Conservation (phyloP, 257 asterid species). For the Cynanchum wilfordii region DNA sequence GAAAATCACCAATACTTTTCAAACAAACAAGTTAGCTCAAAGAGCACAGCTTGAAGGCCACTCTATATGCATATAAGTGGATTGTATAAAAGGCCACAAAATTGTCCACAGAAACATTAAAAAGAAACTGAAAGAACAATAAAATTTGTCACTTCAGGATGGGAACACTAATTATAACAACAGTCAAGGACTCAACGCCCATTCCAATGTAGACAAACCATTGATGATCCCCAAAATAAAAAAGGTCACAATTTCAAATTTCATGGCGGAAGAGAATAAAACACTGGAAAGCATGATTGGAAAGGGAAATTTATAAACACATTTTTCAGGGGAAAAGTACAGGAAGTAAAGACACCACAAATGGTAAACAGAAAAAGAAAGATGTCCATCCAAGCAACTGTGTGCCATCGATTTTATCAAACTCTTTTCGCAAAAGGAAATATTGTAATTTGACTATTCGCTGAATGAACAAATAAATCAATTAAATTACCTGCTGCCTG, state of each 20-base stretch:
- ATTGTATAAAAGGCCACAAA: background rate
- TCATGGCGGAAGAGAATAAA: background rate
- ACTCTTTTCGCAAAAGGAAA: background rate
- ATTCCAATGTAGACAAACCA: background rate
- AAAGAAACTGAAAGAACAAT: background rate
- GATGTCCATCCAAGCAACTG: background rate
- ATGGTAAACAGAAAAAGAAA: background rate
- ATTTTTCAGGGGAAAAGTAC: background rate
- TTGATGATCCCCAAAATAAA: background rate
- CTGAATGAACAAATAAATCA: conserved; percentile 7
- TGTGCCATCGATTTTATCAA: background rate
- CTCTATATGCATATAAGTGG: background rate
- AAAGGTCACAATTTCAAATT: background rate
- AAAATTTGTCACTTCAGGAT: background rate
- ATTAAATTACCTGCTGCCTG: conserved; percentile 68
- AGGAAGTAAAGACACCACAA: background rate
- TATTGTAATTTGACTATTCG: background rate
- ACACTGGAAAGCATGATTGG: background rate
- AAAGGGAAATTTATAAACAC: background rate
- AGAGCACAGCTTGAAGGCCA: background rate
- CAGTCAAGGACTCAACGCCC: background rate
- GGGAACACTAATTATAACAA: background rate
- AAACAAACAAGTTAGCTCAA: background rate
- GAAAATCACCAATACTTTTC: background rate
- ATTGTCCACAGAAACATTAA: background rate